Evolutionary conservation across 2,329 filamentous ascomycete genomes (phyloP), one percentile per base, ranked within the genome.

Genomic region (Venturia pyrina): DNA sequence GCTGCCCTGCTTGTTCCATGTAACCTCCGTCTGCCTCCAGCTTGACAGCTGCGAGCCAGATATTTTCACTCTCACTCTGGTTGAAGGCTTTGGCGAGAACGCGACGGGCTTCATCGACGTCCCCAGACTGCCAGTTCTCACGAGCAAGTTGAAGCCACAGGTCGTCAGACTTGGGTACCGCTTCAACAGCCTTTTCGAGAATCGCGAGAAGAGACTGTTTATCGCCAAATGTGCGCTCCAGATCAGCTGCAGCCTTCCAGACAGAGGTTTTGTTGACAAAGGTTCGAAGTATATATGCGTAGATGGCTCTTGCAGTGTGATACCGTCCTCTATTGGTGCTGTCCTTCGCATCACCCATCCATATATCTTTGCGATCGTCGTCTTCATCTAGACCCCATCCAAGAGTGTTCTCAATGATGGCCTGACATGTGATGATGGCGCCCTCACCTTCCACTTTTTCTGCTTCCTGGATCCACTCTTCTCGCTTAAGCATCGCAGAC

Each of bases 141-240:
- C 93, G 91, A 44, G 93, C 95, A 64, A 97, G 87, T 81, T 96
- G 89, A 83, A 99, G 89, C 95, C 95, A 99, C 24, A 99, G 80
- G 24, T 92, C 89, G 76, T 97, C 93, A 70, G 89, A 92, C 69
- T 91, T 89, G 1, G 95, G 93, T 71, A 93, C 97, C 8, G 92
- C 91, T 73, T 96, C 93, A 41, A 97, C 92, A 0, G 93, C 92
- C 75, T 96, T 96, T 75, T 96, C 93, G 4, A 99, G 83, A 0
- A 97, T 83, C 68, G 89, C 86, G 83, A 90, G 92, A 2, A 98
- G 80, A 19, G 89, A 87, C 68, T 96, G 91, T 72, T 88, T 90
- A 6, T 84, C 89, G 41, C 93, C 93, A 72, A 98, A 91, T 65
- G 89, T 91, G 70, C 93, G 88, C 77, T 99, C 95, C 46, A 99